Base-by-base conservation (phyloP, 73 alveolate species). In the Durusdinium trenchii region DNA sequence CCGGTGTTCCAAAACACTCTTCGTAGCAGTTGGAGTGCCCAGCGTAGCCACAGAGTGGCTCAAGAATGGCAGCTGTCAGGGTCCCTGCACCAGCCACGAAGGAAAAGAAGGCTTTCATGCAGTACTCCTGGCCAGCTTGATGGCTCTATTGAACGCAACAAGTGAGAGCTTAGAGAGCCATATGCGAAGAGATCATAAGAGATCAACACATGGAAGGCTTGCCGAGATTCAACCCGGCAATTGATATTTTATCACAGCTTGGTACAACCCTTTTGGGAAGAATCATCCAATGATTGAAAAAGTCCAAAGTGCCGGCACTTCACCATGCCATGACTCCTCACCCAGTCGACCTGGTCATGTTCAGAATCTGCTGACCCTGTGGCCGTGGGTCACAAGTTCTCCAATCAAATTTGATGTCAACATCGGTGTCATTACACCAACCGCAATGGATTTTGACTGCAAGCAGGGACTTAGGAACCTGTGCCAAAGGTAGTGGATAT, bases 21-120 rank as follows among this genome's bases (percentile, higher is more conserved):
- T 14, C 42, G 48, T 81, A 81, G 36, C 91, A 81, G 32, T 7
- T 48, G 16, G 28, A 9, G 71, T 81, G 91, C 35, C 71, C 91
- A 81, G 91, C 91, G 35, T 81, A 81, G 46, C 91, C 91, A 48
- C 91, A 81, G 71, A 46, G 46, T 64, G 91, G 91, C 28, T 81
- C 91, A 5, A 81, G 50, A 48, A 81, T 48, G 71, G 91, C 91
- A 64, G 42, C 91, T 30, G 50, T 48, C 67, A 81, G 36, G n/a
- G 91, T 0, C 28, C 71, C 91, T 64, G 50, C 64, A 6, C 71
- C 91, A 7, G 91, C 91, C 91, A 81, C 40, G 47, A 47, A 47
- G 23, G 91, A 42, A 35, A 28, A 47, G 50, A 47, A 47, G 20
- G 71, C 64, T 50, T 81, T 81, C 91, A 47, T 3, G 50, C 91